Evolutionary conservation across 768 basidiomycete genomes (phyloP).

Genomic region (Pleurotus salmoneostramineus): DNA sequence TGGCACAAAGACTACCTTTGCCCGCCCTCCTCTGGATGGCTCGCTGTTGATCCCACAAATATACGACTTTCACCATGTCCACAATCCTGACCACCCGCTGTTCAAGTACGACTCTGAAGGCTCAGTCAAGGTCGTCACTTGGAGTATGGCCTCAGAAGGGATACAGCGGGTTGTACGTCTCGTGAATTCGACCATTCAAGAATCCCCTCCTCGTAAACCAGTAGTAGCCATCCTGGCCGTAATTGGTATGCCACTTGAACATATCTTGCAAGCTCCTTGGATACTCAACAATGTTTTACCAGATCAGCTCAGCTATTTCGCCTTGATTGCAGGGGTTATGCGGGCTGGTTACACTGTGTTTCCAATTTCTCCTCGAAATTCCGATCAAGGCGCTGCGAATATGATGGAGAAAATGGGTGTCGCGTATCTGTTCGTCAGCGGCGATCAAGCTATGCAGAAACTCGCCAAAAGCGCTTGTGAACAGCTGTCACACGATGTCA

Average conservation of each 20-base stretch:
- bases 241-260: slow-evolving; percentile 15
- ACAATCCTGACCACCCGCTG: slow-evolving; percentile 22
- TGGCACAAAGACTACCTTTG: neutral
- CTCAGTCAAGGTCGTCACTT: slow-evolving; percentile 11
- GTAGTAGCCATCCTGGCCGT: slow-evolving; percentile 26
- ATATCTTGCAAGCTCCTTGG: neutral
- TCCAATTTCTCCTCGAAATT: slow-evolving; percentile 40
- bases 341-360: slow-evolving; percentile 33
- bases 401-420: slow-evolving; percentile 26
- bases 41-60: slow-evolving; percentile 17
- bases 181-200: neutral
- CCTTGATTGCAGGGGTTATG: slow-evolving; percentile 29
- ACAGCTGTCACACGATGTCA: neutral
- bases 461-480: slow-evolving; percentile 13
- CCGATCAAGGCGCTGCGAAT: slow-evolving; percentile 40
- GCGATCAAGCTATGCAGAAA: slow-evolving; percentile 15
- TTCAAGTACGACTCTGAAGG: slow-evolving; percentile 19
- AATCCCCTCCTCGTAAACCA: slow-evolving; percentile 5
- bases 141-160: slow-evolving; percentile 14
- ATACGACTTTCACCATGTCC: slow-evolving; percentile 20
- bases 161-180: slow-evolving; percentile 14
- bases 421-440: slow-evolving; percentile 20
- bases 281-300: neutral
- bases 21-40: slow-evolving; percentile 6
- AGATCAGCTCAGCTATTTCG: slow-evolving; percentile 32